These are phyloP conservation scores for Colletotrichum brevisporum DNA, from an alignment of 2,329 filamentous ascomycete species.

Conservation along the genomic window DNA sequence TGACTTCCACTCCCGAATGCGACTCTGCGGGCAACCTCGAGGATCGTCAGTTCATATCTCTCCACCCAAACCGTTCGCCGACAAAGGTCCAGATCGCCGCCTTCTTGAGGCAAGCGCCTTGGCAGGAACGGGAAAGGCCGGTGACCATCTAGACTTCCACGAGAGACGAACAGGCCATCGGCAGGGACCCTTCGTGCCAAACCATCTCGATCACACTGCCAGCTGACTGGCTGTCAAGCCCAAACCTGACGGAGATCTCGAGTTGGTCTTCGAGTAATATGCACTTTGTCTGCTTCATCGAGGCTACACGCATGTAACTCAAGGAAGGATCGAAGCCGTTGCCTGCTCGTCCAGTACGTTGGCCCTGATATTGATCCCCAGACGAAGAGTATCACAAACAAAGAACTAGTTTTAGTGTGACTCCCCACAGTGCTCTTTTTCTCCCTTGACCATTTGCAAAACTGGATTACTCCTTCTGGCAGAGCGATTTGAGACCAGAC, in stretches of 20 bases:
- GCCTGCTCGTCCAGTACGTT: background rate
- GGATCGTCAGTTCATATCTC: background rate
- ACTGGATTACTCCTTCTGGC: constrained; percentile 11
- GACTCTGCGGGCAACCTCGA: background rate
- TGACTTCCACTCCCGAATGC: constrained; percentile 4
- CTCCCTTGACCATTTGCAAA: constrained; percentile 9
- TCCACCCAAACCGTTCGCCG: constrained; percentile 10
- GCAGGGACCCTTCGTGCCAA: background rate
- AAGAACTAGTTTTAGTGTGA: constrained; percentile 25
- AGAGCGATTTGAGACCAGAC: constrained; percentile 4
- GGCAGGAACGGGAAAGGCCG: constrained; percentile 7
- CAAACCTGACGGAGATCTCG: background rate
- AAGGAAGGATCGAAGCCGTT: constrained; percentile 15
- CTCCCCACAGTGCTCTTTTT: background rate
- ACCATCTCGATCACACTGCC: background rate
- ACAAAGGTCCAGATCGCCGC: constrained; percentile 28
- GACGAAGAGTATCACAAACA: constrained; percentile 14
- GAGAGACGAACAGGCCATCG: background rate
- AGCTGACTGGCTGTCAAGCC: background rate
- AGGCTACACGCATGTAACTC: background rate
- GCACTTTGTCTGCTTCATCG: background rate
- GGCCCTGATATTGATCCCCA: background rate
- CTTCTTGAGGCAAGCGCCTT: constrained; percentile 23
- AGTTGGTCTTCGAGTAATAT: background rate
- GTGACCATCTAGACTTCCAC: background rate